Base-by-base conservation (phyloP, 495 filamentous ascomycete genomes). In the Penicillium turbatum region DNA sequence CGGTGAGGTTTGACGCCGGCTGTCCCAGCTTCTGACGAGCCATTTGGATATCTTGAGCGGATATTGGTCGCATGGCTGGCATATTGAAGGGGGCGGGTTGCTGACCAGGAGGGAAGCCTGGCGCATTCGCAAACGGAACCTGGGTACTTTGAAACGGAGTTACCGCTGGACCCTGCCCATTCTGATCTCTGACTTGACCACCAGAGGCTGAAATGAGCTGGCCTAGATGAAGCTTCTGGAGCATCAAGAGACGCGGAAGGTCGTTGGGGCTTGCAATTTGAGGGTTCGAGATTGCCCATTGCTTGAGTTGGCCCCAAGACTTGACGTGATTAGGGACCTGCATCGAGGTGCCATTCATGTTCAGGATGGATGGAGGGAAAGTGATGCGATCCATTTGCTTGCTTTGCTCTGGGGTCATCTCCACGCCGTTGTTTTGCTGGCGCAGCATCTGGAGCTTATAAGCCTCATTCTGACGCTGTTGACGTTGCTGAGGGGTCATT, bases 261-360 rank as follows among this genome's bases (percentile, higher is more conserved):
- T 78, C 72, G 1, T 73, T 62, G 2, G 70, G 68, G 16, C 64
- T 72, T 15, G 69, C 52, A 16, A 65, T 51, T 36, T 75, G 73
- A n/a, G 72, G 72, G 57, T 84, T 85, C 40, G 73, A 62, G 1
- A 55, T 44, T 1, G 81, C 70, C 75, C 79, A 87, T 36, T 81
- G 68, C 64, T 89, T 91, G 0, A 95, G 70, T 44, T 87, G 81
- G 26, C 76, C 78, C 89, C 89, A 95, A 50, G 82, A 85, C 62
- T 82, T 86, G 15, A 87, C 67, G 2, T 84, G 68, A 13, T 77
- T 78, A 2, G 87, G 85, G 0, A 85, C 65, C 10, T 72, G 71
- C 40, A 71, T 71, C 8, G 57, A 58, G 15, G 63, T 67, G 27
- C 49, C 50, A 38, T 55, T 51, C 45, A 57, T 70, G 40, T 61